A percentile compares a stretch with the other conserved stretches of the same genome.
phyloP scores from a whole-genome alignment of 345 rosid species.

The Eucalyptus melliodora region DNA sequence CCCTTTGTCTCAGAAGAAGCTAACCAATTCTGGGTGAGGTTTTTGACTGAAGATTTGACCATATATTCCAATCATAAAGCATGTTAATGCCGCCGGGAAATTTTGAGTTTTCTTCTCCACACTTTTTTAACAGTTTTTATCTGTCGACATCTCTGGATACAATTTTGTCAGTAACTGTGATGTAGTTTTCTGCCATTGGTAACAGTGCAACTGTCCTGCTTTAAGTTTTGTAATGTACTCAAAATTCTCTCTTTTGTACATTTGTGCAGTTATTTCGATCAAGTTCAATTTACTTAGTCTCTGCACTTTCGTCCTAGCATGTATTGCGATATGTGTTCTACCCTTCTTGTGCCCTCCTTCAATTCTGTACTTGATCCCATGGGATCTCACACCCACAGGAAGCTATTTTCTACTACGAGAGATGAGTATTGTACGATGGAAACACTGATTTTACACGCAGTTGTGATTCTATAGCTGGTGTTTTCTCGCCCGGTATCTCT shows the following conservation, averaged over 20 bases:
- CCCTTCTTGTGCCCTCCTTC: not conserved
- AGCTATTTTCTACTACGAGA: not conserved
- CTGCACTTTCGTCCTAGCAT: not conserved
- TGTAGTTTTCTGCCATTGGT: not conserved
- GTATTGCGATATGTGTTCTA: not conserved
- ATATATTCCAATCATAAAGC: not conserved
- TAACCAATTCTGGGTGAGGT: conserved; percentile 6
- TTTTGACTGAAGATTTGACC: not conserved
- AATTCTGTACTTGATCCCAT: not conserved
- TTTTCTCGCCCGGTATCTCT: not conserved
- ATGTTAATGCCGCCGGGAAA: not conserved
- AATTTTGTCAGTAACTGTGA: not conserved
- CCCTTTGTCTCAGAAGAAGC: conserved; percentile 19
- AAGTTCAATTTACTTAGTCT: not conserved
- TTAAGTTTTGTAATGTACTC: not conserved
- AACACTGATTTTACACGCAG: not conserved
- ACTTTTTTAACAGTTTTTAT: not conserved
- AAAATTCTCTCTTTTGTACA: not conserved
- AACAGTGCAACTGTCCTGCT: not conserved
- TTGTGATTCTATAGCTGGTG: not conserved
- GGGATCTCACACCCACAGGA: not conserved
- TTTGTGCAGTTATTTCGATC: not conserved
- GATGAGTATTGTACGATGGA: not conserved
- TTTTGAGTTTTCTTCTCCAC: conserved; percentile 1
- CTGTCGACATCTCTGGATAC: conserved; percentile 13